phyloP scores from a whole-genome alignment of 2,329 filamentous ascomycete genomes.

The Phialophora macrospora region DNA sequence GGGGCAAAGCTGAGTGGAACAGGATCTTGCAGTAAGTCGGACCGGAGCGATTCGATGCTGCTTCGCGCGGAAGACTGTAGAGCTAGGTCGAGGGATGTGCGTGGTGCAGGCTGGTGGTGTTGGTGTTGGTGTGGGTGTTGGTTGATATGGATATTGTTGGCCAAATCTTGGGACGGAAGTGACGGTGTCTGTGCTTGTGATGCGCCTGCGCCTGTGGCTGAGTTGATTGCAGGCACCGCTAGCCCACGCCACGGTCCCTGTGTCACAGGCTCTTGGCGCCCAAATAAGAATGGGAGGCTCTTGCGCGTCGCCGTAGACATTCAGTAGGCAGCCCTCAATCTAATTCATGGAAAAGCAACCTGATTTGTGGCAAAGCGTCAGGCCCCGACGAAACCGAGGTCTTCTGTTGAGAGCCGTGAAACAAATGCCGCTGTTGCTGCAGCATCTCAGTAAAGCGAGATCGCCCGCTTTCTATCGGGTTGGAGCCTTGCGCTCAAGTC shows the following conservation, averaged over 20 bases:
- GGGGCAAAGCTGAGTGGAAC: constrained; percentile 39
- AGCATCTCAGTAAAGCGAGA: background rate
- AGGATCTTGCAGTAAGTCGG: constrained; percentile 25
- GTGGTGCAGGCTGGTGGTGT: constrained; percentile 6
- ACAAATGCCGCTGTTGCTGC: background rate
- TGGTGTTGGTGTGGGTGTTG: constrained; percentile 18
- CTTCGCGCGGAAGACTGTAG: constrained; percentile 24
- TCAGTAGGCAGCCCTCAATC: constrained; percentile 25
- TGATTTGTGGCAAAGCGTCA: background rate
- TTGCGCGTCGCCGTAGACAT: constrained; percentile 26
- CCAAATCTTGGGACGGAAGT: constrained; percentile 29
- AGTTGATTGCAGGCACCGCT: background rate
- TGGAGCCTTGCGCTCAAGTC: background rate
- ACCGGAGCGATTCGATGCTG: constrained; percentile 26
- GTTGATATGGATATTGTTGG: constrained; percentile 27
- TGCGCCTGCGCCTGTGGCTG: constrained; percentile 16
- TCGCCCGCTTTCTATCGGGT: background rate
- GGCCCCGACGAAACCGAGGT: background rate
- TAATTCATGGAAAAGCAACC: background rate
- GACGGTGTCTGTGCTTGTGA: constrained; percentile 12
- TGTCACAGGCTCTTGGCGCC: constrained; percentile 27
- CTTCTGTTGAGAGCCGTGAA: background rate
- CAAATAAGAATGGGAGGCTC: constrained; percentile 24
- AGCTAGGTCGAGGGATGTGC: constrained; percentile 26
- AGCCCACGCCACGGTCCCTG: constrained; percentile 1